Conservation (phyloP, 495 filamentous ascomycete species). For the Aspergillus ellipticus region DNA sequence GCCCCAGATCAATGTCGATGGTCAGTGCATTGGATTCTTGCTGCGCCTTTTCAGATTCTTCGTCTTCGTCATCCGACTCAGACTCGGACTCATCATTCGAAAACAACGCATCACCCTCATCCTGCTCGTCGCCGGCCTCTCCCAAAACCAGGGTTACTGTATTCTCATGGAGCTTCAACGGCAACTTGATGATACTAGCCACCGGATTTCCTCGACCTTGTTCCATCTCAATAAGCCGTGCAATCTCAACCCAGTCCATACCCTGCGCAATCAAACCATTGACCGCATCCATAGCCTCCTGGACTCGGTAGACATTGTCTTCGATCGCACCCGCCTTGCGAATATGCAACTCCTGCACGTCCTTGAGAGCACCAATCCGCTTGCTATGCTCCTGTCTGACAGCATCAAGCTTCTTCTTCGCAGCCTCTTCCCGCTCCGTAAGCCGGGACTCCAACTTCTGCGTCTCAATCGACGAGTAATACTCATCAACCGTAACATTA, state of each 20-base stretch:
- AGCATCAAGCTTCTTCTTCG: constrained; percentile 76
- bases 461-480: constrained; percentile 92
- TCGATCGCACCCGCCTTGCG: constrained; percentile 87
- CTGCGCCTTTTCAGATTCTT: constrained; percentile 27
- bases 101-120: constrained; percentile 50
- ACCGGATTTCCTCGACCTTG: constrained; percentile 77
- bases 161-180: constrained; percentile 84
- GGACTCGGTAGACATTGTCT: constrained; percentile 80
- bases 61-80: constrained; percentile 52
- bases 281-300: constrained; percentile 86
- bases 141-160: constrained; percentile 76
- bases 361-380: constrained; percentile 75
- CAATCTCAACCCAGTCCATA: constrained; percentile 96
- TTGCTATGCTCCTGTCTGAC: constrained; percentile 78
- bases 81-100: constrained; percentile 63
- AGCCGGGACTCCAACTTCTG: constrained; percentile 85
- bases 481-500: constrained; percentile 92
- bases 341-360: constrained; percentile 75
- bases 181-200: constrained; percentile 80
- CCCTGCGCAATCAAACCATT: constrained; percentile 86
- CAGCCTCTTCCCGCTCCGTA: constrained; percentile 73
- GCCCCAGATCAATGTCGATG: constrained; percentile 79
- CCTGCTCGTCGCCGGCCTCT: constrained; percentile 59
- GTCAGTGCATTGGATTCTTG: constrained; percentile 44
- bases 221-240: constrained; percentile 80